Evolutionary conservation across 805 yeast genomes (phyloP).

Genomic region (Starmerella etchellsii): DNA sequence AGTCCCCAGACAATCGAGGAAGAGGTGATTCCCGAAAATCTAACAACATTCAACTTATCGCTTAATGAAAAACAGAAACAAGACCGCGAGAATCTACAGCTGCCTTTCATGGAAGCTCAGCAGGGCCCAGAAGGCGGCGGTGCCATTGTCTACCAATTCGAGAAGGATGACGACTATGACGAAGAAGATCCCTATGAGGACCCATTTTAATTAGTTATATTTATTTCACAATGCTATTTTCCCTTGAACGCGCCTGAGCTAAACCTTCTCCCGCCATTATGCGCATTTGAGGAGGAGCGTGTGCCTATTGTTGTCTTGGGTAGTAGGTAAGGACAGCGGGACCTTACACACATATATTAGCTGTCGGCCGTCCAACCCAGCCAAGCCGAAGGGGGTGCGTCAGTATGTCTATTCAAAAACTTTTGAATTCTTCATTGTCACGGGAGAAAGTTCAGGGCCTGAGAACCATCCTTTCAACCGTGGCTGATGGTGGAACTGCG

Average conservation of each 20-base stretch:
- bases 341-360: no score
- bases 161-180: conserved; percentile 94
- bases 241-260: no score
- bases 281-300: no score
- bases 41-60: conserved; percentile 78
- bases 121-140: conserved; percentile 52
- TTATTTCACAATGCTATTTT: no score
- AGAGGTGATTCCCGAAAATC: conserved; percentile 41
- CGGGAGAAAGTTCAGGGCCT: conserved; percentile 50
- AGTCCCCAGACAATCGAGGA: conserved; percentile 23
- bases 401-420: no score
- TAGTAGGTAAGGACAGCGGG: no score
- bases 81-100: conserved; percentile 73
- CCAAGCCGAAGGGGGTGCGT: no score
- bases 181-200: conserved; percentile 98
- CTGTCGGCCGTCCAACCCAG: neutral
- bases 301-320: no score
- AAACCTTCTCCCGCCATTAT: no score
- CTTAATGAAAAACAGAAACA: conserved; percentile 61
- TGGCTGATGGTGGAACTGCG: conserved; percentile 21
- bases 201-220: conserved; percentile 44
- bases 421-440: conserved; percentile 56
- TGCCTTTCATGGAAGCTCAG: conserved; percentile 90
- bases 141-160: conserved; percentile 90
- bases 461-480: conserved; percentile 35